Base-by-base conservation (phyloP, 208 protist genomes). In the Leishmania arabica region DNA sequence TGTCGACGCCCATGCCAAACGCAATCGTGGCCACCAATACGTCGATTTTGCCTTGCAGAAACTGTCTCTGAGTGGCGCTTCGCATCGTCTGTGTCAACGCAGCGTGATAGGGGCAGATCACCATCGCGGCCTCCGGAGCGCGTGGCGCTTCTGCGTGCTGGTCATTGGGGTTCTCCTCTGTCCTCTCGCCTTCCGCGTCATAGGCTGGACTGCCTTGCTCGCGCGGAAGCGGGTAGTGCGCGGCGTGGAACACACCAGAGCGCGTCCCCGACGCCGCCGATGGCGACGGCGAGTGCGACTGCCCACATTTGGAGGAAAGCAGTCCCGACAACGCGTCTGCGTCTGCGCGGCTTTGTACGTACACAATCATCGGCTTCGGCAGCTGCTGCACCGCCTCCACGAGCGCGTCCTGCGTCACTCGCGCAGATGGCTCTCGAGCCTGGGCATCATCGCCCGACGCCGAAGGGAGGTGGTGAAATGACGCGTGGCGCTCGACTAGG, bases 1-100 rank as follows among this genome's bases (percentile, higher is more conserved):
- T 99, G 85, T 99, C 98, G 71, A 99, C 99, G n/a, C 98, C 99
- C 98, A 99, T 99, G 37, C 98, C 99, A 88, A 99, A 99, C 27
- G 99, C 99, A 4, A 99, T 95, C 9, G 99, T 99, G 13, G 99
- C 98, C 21, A 97, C 93, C 8, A 99, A 89, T 27, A 99, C 92
- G 54, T 98, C 89, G 27, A 99, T 87, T 37, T 89, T 81, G 62
- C 91, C 95, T 0, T 83, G 79, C 58, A 92, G 89, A 93, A 99
- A 99, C 79, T 92, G 81, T 60, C 90, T 81, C 86, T 98, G 96
- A n/a, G 92, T 94, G 3, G 71, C 78, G 13, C 53, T 92, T 45
- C 94, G 86, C 42, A 93, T 49, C 8, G 78, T 17, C 0, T 83
- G 85, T 1, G 90, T 86, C 45, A 97, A 82, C 13, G 87, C 95